Evolutionary conservation across 2,329 filamentous ascomycete genomes (phyloP), one percentile per base, ranked within the genome.

Genomic region (Fusarium goolgardi): DNA sequence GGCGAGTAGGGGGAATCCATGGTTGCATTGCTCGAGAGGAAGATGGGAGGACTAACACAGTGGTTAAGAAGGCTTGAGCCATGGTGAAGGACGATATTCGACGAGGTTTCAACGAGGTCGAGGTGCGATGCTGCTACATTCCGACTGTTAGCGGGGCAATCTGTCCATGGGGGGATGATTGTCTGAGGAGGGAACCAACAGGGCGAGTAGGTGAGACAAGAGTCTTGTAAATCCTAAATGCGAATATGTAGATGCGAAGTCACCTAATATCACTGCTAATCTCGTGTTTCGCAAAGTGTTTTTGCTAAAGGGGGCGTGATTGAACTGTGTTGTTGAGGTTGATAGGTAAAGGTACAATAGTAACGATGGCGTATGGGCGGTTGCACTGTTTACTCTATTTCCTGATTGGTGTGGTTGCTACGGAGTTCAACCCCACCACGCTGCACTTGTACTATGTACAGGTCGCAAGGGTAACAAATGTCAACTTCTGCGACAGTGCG

Each of bases 81-180:
- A 81, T 81, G 63, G 60, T 70, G 68, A 65, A 31, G 53, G 51
- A 45, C 23, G 59, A 59, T 51, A 57, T 64, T 64, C 25, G 62
- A 61, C 47, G 57, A 59, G 39, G 65, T 49, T 37, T 70, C 43
- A 57, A 63, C 21, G 35, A 58, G 45, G 53, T 43, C 45, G 35
- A 56, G 52, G 40, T 59, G 53, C 41, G 60, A 64, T 65, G 45
- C 41, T 65, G 56, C 71, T 77, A 67, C 78, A 81, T 81, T 81
- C 79, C 79, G 78, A 62, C 55, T 65, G 79, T 81, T 79, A 81
- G 79, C 79, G 76, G 77, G 78, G 78, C 77, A 78, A 80, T 79
- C 50, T 27, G 47, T 31, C 32, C 61, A 49, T 46, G 35, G 35
- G 67, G 57, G 20, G 34, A 35, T n/a, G 9, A 20, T 47, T 52